Base-by-base conservation (phyloP, 148 eudicot genomes). In the Hydrangea macrophylla region DNA sequence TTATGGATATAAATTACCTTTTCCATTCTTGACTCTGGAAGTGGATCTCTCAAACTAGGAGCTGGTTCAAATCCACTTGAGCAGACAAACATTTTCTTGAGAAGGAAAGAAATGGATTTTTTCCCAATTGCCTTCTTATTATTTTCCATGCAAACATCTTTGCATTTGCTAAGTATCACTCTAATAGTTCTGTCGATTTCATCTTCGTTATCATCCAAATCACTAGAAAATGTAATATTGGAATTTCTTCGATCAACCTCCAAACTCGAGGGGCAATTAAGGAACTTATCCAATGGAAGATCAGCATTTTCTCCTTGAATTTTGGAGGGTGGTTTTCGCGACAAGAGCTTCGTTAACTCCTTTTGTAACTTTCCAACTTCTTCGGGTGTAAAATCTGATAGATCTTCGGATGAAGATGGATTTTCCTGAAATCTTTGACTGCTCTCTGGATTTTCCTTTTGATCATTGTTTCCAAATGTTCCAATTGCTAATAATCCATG, bases 21-120 rank as follows among this genome's bases (percentile, higher is more conserved):
- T 79, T 90, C 99, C 99, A 94, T 94, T 83, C 99, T 90, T 65
- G 99, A 72, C 67, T 94, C 99, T 69, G 78, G 99, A 71, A 94
- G 73, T 28, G 96, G 79, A 62, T 94, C 99, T 71, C 97, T 82
- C 75, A 88, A 73, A 64, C 88, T 90, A 51, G 96, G 97, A 78
- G 89, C 40, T n/a, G 97, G 92, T 0, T 82, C 77, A 79, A 94
- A 90, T 22, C 99, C 99, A 75, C 84, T 82, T 26, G 79, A 76
- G 71, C 97, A 94, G 33, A 85, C 96, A 65, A 94, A 90, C 82
- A 84, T 81, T 73, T 90, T 94, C 84, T 87, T 90, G 36, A 94
- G 83, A 68, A 94, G 95, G 27, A 93, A 90, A 70, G 91, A 66
- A 17, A 90, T 18, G 1, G 97, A 90, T 42, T 88, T 90, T 55